Base-by-base conservation (phyloP, 23 red algal species). In the Gracilaria caudata region DNA sequence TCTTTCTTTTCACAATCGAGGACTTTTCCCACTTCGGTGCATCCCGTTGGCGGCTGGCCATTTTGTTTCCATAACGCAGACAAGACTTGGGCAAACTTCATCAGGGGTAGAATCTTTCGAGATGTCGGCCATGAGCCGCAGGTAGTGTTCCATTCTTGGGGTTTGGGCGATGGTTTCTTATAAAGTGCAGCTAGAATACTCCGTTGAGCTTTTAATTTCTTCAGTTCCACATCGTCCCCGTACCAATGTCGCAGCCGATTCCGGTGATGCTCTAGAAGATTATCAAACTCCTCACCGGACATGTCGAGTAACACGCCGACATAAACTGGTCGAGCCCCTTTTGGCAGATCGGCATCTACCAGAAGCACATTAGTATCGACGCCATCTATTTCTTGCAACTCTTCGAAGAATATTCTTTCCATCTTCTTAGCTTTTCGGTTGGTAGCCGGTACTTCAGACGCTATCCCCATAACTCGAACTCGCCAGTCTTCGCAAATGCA, bases 131-230 rank as follows among this genome's bases (percentile, higher is more conserved):
- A 66, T 66, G 30, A 16, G 6, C 19, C 32, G 35, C 36, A 8
- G 12, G n/a, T n/a, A n/a, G n/a, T n/a, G n/a, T n/a, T n/a, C n/a
- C 26, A 33, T 19, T 35, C 30, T 8, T 4, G 11, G 30, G 32
- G 12, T 0, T 36, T 16, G 1, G 35, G 7, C 32, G 4, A 4
- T 7, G 35, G 61, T 4, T 35, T 36, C 12, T 6, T 29, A 30
- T 66, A 24, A 60, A 60, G 9, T 16, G 61, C 12, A 16, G 30
- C 35, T 8, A 66, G 61, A 35, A 35, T 33, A 29, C 19, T 6
- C 23, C 61, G 29, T 66, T 66, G 61, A 6, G 26, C 26, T 66
- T 66, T 66, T 25, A 66, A 66, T 66, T 66, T 66, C 61, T 36
- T 30, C 61, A 66, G 61, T 36, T 66, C 21, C 14, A 33, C 23